Conservation (phyloP, 1,139 yeast species). For the Geotrichum europaeum region DNA sequence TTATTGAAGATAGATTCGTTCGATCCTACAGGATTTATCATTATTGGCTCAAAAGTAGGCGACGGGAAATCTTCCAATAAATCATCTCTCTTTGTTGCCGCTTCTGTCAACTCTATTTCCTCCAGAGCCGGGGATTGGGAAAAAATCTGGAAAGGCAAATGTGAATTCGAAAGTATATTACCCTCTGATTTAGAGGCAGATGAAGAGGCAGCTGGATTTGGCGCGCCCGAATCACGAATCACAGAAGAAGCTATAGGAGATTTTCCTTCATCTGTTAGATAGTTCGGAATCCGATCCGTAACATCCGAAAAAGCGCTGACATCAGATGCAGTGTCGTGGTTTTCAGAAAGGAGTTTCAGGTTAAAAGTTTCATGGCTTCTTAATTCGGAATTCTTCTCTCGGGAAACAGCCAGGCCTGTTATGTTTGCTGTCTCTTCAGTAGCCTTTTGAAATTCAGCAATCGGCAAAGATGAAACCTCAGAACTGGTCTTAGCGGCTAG, state of each 20-base stretch:
- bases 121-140: not conserved
- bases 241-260: not conserved
- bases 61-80: not conserved
- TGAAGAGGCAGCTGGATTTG: not conserved
- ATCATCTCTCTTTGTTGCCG: not conserved
- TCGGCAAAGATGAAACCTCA: not conserved
- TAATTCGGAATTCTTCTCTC: not conserved
- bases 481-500: not conserved
- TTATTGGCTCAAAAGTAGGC: not conserved
- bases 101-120: not conserved
- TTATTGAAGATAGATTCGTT: not conserved
- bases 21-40: not conserved
- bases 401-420: not conserved
- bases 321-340: not conserved
- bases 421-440: not conserved
- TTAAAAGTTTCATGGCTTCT: not conserved
- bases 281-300: not conserved
- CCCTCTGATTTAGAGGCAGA: not conserved
- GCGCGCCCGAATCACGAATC: not conserved
- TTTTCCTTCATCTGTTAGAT: not conserved
- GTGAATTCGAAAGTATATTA: not conserved
- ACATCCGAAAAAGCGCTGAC: not conserved
- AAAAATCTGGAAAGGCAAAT: not conserved
- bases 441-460: not conserved
- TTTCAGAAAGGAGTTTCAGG: not conserved